phyloP scores from a whole-genome alignment of 1,284 basidiomycete genomes.

The Leccinum pallidistipes region DNA sequence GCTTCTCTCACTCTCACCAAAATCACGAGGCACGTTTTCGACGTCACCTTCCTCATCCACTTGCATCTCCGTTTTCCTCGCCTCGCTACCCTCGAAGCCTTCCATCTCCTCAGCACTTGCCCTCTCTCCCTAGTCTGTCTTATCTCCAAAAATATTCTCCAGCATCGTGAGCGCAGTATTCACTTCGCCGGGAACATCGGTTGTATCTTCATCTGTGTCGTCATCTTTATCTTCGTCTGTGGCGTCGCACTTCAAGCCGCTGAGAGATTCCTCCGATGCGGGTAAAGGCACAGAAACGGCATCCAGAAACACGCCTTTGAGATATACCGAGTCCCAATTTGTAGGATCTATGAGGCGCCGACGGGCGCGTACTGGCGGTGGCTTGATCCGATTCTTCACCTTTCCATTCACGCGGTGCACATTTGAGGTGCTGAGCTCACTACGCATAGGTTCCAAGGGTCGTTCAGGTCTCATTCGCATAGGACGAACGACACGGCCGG shows the following conservation, averaged over 20 bases:
- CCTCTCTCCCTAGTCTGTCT: conserved; percentile 49
- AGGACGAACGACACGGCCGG: conserved; percentile 64
- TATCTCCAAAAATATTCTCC: conserved; percentile 49
- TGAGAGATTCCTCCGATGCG: conserved; percentile 11
- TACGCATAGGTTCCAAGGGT: conserved; percentile 48
- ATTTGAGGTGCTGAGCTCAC: conserved; percentile 8
- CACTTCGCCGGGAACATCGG: conserved; percentile 47
- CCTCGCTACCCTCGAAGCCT: conserved; percentile 32
- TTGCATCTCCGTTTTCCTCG: neutral
- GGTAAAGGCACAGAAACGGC: conserved; percentile 21
- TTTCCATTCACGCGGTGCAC: conserved; percentile 15
- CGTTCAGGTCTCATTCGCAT: conserved; percentile 65
- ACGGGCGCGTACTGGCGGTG: conserved; percentile 18
- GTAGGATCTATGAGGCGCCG: conserved; percentile 61
- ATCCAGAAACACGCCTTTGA: conserved; percentile 67
- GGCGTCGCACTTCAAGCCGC: neutral
- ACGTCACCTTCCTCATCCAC: conserved; percentile 8
- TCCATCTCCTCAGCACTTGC: conserved; percentile 59
- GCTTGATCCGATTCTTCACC: conserved; percentile 35
- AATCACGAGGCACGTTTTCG: conserved; percentile 16
- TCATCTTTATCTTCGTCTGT: conserved; percentile 4
- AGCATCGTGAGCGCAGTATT: conserved; percentile 49
- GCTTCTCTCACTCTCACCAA: neutral
- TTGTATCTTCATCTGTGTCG: neutral
- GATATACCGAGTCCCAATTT: conserved; percentile 61